Evolutionary conservation across 768 basidiomycete species (phyloP).

Genomic region (Rhodocollybia butyracea): DNA sequence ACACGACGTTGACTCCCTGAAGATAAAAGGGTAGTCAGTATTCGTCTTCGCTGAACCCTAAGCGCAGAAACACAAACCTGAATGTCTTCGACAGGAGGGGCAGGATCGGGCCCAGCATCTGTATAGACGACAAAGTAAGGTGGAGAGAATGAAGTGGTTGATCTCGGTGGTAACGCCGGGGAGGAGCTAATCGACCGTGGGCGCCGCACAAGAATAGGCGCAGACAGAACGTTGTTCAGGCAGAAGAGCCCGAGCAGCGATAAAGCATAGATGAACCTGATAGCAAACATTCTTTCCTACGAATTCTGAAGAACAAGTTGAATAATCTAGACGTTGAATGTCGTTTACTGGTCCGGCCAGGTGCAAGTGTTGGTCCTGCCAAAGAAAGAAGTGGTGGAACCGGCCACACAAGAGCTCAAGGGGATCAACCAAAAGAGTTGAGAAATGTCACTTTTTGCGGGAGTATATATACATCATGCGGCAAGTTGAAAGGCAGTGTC

Average conservation of each 20-base stretch:
- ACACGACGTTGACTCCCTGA: constrained; percentile 31
- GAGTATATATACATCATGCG: too few species aligned
- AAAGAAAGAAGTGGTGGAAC: too few species aligned
- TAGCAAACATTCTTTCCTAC: too few species aligned
- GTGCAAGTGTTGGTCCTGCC: too few species aligned
- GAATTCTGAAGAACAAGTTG: too few species aligned
- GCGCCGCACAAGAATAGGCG: neutral
- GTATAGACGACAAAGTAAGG: constrained; percentile 6
- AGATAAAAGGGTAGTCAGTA: neutral
- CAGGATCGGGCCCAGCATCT: constrained; percentile 6
- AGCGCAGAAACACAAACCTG: neutral
- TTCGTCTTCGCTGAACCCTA: neutral
- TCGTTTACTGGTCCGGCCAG: too few species aligned
- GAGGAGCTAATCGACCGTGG: neutral
- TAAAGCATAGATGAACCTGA: too few species aligned
- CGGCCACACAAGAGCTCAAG: too few species aligned
- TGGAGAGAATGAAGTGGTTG: neutral
- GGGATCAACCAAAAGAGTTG: too few species aligned
- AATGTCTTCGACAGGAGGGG: neutral
- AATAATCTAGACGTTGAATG: too few species aligned
- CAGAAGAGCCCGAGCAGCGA: neutral
- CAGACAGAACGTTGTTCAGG: neutral
- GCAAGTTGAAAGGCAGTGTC: too few species aligned
- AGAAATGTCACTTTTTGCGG: too few species aligned
- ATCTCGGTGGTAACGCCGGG: neutral